A percentile compares a stretch with the other conserved stretches of the same genome.
These are phyloP conservation scores for Scenedesmus sp. DNA, from an alignment of 163 green algal genomes.

Conservation along the genomic window DNA sequence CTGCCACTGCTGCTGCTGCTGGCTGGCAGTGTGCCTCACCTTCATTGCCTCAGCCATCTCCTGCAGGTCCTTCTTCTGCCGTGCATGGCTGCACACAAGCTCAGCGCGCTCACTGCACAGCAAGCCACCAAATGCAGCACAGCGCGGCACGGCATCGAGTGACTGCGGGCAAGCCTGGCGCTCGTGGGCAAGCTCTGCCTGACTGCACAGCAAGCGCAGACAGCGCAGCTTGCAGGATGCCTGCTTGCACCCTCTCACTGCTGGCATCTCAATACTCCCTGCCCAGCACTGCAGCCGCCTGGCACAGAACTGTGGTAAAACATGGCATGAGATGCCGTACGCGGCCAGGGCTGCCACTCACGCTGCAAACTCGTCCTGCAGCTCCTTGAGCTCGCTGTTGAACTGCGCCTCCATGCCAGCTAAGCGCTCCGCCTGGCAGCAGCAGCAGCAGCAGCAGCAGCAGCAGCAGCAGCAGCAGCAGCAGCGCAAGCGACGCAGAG, in stretches of 20 bases:
- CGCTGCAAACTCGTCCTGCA: slow-evolving; percentile 79
- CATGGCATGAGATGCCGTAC: not conserved
- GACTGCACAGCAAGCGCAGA: not conserved
- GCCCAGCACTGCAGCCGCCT: not conserved
- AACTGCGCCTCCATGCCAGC: slow-evolving; percentile 76
- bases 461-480: not conserved
- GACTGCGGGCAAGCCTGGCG: not conserved
- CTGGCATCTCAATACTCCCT: not conserved
- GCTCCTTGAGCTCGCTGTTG: slow-evolving; percentile 60
- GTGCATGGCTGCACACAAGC: slow-evolving; percentile 71
- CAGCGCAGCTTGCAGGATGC: not conserved
- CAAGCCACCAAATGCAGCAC: not conserved
- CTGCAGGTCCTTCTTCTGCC: slow-evolving; percentile 84
- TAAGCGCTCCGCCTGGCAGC: slow-evolving; percentile 43
- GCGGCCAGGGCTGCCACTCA: slow-evolving; percentile 17
- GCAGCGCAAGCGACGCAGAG: not conserved
- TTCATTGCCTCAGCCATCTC: slow-evolving; percentile 84
- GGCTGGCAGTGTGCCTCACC: not conserved
- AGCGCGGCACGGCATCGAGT: not conserved
- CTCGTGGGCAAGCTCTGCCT: not conserved
- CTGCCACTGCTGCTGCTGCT: not conserved
- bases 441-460: not conserved
- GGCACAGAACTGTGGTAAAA: not conserved
- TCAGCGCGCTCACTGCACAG: slow-evolving; percentile 73
- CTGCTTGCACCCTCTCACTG: not conserved